Conservation (phyloP, 2,329 filamentous ascomycete genomes). For the Leptographium procerum region DNA sequence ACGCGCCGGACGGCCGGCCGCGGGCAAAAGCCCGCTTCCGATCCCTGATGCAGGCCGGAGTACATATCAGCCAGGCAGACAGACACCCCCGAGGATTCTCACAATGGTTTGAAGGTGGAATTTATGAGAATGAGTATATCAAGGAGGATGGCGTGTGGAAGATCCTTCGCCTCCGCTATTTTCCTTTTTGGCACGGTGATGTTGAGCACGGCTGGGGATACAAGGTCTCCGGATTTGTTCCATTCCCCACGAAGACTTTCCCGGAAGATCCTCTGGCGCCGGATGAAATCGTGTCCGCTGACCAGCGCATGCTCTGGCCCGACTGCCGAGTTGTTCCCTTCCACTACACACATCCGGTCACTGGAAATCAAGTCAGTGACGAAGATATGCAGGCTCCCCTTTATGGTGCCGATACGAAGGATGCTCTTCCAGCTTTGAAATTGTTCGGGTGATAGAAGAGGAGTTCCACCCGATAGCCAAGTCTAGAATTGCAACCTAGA, state of each 20-base stretch:
- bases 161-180: constrained; percentile 41
- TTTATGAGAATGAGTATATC: constrained; percentile 49
- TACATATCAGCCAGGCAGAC: constrained; percentile 37
- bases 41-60: constrained; percentile 42
- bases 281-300: constrained; percentile 33
- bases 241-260: constrained; percentile 34
- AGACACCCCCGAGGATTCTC: constrained; percentile 38
- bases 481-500: too few relatives aligned
- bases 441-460: constrained; percentile 16
- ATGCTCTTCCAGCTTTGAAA: constrained; percentile 29
- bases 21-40: constrained; percentile 41
- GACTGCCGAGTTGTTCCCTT: constrained; percentile 43
- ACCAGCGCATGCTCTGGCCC: constrained; percentile 44
- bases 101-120: constrained; percentile 47
- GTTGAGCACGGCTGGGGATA: constrained; percentile 42
- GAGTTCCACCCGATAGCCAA: too few relatives aligned
- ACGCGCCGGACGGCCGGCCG: constrained; percentile 14
- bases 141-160: constrained; percentile 44
- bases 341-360: constrained; percentile 40
- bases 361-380: constrained; percentile 29
- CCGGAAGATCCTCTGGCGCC: constrained; percentile 39
- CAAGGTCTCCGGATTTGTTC: constrained; percentile 41
- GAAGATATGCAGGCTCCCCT: constrained; percentile 37
- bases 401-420: constrained; percentile 28
- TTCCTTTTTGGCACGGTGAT: constrained; percentile 45